Base-by-base conservation (phyloP, 768 basidiomycete species). In the Suillus subalutaceus region DNA sequence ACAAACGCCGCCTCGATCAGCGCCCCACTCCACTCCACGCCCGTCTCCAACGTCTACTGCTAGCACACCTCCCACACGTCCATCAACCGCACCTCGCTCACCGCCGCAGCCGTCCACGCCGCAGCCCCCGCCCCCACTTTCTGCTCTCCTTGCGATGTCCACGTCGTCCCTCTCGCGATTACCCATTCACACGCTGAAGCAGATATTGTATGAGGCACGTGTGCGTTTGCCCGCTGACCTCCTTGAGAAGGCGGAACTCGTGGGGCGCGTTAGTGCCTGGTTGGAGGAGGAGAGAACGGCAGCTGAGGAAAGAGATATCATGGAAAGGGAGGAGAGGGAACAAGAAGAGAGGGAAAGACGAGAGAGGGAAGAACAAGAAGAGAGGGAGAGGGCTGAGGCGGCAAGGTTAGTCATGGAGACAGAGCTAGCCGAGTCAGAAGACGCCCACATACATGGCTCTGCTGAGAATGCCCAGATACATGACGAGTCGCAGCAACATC, bases 161-260 rank as follows among this genome's bases (percentile, higher is more conserved):
- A 73, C 81, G 1, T 85, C 84, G 8, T 81, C 83, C 16, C 77
- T 96, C n/a, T 75, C 82, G 2, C 76, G 82, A 4, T 81, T 97
- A 16, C 86, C 90, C 8, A 86, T 96, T 63, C 80, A 86, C 30
- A 78, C 83, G n/a, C 81, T 97, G 57, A 97, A 97, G 75, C 82
- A 83, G 2, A 84, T 97, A 23, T 77, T 97, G 26, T 93, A 88
- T 72, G 87, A 88, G 63, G 93, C 96, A 69, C 94, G 91, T 64
- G 92, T 92, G 37, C 82, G 89, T 72, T 74, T 84, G 63, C 77
- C 75, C 23, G 71, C 71, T 0, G 71, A 70, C 46, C 79, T 96
- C 2, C 79, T 97, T n/a, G 96, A 97, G 80, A 97, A 97, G 80
- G 79, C 83, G 30, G 93, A 95, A 60, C 76, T 95, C n/a, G 92